Evolutionary conservation across 257 asterid species (phyloP).

Genomic region (Salvia rosmarinus): DNA sequence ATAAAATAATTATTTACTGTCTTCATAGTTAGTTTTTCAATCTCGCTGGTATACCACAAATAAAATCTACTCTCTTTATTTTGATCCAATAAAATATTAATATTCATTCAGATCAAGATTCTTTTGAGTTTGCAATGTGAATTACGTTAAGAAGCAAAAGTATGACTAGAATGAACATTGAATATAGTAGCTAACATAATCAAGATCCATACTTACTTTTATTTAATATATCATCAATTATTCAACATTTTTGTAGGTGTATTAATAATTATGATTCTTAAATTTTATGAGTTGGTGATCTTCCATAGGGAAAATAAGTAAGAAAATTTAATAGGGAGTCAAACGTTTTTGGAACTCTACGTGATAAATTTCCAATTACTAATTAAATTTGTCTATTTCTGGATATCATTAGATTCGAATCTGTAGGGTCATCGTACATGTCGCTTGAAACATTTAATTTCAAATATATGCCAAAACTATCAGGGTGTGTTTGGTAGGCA

Average conservation of each 20-base stretch:
- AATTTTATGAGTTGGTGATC: conserved; percentile 22
- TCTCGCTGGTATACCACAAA: too few species aligned
- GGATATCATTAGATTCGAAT: conserved; percentile 5
- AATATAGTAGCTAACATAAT: conserved; percentile 30
- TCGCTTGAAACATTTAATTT: background rate
- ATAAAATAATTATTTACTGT: too few species aligned
- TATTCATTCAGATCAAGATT: background rate
- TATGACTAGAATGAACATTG: conserved; percentile 18
- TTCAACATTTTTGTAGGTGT: conserved; percentile 16
- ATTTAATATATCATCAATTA: background rate
- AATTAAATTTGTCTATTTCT: background rate
- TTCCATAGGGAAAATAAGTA: conserved; percentile 17
- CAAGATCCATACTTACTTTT: background rate
- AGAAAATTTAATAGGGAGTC: background rate
- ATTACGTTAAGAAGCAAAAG: conserved; percentile 1
- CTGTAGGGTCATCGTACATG: background rate
- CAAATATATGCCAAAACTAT: background rate
- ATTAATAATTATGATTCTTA: background rate
- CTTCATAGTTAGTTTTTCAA: too few species aligned
- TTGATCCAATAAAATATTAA: background rate
- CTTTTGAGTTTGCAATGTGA: background rate
- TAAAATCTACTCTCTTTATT: background rate
- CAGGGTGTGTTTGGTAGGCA: too few species aligned
- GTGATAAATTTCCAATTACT: background rate
- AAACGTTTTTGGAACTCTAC: background rate